Base-by-base conservation (phyloP, 129 eudicot species). In the Flaveria robusta region DNA sequence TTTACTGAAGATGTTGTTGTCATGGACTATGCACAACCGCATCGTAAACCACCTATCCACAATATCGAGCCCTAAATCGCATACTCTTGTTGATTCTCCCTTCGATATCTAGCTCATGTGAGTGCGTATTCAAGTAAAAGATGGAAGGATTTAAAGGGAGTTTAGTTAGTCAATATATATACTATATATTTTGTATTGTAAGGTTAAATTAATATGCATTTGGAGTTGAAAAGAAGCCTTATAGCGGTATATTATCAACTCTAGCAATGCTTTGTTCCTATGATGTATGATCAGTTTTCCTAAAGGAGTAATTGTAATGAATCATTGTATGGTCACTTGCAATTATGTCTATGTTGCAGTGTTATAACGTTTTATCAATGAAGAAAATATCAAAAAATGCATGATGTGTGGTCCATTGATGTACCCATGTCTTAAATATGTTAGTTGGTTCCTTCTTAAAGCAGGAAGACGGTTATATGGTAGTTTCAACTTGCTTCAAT, bases 11-110 rank as follows among this genome's bases (percentile, higher is more conserved):
- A 93, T 60, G 80, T 84, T n/a, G 92, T 60, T 14, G 96, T 82
- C 47, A 85, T 87, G 97, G 98, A 93, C 62, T 93, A 93, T n/a
- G 98, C 96, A 3, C 92, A 88, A 55, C 92, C 96, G 54, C 98
- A 93, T 82, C 85, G 96, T 10, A 90, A 88, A 79, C 92, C 98
- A 41, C 98, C 98, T 3, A 93, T 93, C 62, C 98, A 93, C 84
- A 93, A 93, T 81, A 63, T 47, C 69, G 68, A 83, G 24, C 87
- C 85, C 80, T 88, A 84, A 82, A 79, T 27, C 34, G 3, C 9
- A 8, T 41, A 51, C 80, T 55, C 1, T 12, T 9, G n/a, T 24
- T n/a, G 13, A 63, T 24, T 47, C 71, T 59, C 19, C 79, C 72
- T 81, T 34, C 39, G 39, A 34, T 34, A 34, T 34, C 39, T 34